These are phyloP conservation scores for Sequoiadendron giganteum DNA, from an alignment of 75 land plant genomes.

Conservation along the genomic window DNA sequence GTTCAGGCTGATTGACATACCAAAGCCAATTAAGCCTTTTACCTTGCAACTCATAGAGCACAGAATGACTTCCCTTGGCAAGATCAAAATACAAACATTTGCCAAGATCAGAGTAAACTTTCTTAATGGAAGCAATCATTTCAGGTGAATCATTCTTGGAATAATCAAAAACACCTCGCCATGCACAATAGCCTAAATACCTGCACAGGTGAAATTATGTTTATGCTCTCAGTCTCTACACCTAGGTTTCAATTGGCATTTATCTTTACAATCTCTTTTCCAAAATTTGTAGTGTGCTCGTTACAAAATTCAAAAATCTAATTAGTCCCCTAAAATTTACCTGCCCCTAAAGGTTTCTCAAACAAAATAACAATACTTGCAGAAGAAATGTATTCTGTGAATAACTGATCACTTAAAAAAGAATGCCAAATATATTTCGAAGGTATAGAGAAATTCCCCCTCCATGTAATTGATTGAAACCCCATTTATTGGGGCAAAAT, in stretches of 20 bases:
- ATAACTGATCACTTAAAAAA: background rate
- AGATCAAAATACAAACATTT: slow-evolving; percentile 75
- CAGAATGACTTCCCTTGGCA: slow-evolving; percentile 54
- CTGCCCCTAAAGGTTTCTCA: background rate
- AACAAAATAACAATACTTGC: background rate
- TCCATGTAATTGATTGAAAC: background rate
- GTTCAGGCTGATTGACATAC: slow-evolving; percentile 78
- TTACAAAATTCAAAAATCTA: background rate
- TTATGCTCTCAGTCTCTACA: background rate
- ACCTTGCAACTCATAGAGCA: slow-evolving; percentile 60
- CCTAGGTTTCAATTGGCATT: background rate
- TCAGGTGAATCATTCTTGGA: slow-evolving; percentile 43
- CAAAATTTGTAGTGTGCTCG: background rate
- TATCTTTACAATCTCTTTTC: background rate
- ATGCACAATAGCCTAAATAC: slow-evolving; percentile 85
- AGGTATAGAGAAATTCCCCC: background rate
- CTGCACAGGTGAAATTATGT: slow-evolving; percentile 26
- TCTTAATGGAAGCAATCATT: slow-evolving; percentile 29
- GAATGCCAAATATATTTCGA: background rate
- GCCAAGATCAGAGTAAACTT: slow-evolving; percentile 72
- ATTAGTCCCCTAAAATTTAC: background rate
- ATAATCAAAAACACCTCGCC: slow-evolving; percentile 78
- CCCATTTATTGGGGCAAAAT: background rate
- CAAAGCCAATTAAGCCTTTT: slow-evolving; percentile 80
- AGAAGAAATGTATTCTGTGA: background rate